Conservation (phyloP, 768 basidiomycete genomes). For the Royoungia palumana region DNA sequence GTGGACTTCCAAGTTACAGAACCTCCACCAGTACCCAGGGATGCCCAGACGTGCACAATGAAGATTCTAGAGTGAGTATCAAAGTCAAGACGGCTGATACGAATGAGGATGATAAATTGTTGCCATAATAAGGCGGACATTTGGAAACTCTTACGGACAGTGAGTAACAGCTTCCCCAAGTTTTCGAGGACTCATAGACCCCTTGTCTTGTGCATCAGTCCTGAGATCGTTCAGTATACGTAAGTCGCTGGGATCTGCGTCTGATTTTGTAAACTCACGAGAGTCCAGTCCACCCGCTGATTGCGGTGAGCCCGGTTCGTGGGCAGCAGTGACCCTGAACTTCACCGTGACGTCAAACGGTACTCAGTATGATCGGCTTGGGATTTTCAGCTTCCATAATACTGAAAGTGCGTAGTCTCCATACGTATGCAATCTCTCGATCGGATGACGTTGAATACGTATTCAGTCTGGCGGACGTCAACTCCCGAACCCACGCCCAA, state of each 20-base stretch:
- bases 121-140: constrained; percentile 57
- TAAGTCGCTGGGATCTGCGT: constrained; percentile 27
- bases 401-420: constrained; percentile 59
- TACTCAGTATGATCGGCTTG: constrained; percentile 71
- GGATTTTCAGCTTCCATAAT: constrained; percentile 71
- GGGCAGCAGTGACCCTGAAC: constrained; percentile 73
- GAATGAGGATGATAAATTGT: not conserved
- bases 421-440: not conserved
- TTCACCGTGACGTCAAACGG: constrained; percentile 78
- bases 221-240: constrained; percentile 63
- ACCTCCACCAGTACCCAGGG: constrained; percentile 63
- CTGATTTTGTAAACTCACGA: not conserved
- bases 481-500: constrained; percentile 69
- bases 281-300: constrained; percentile 59
- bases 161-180: constrained; percentile 34
- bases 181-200: not conserved
- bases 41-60: constrained; percentile 60
- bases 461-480: constrained; percentile 72
- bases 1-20: constrained; percentile 71
- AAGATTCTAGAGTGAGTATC: constrained; percentile 56
- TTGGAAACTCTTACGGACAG: constrained; percentile 68
- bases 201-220: constrained; percentile 33
- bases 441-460: not conserved
- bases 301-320: constrained; percentile 67
- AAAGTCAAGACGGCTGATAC: not conserved